These are phyloP conservation scores for Pouteria glomerata DNA, from an alignment of 148 eudicot genomes.

Conservation along the genomic window DNA sequence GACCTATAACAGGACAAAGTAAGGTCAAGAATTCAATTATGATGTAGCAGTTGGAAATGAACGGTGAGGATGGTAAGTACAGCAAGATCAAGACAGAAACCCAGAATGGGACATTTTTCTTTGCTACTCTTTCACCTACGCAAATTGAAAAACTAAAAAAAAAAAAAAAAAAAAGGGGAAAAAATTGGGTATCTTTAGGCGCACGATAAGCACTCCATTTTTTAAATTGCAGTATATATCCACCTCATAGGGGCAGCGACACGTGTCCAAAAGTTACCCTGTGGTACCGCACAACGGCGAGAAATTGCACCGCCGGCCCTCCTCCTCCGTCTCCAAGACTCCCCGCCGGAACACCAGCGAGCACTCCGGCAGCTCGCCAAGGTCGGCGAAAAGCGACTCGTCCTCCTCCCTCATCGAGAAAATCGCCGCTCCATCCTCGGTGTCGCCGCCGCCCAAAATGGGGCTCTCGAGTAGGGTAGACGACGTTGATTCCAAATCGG, in stretches of 20 bases:
- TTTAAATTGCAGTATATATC: slow-evolving; percentile 7
- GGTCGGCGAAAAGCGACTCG: slow-evolving; percentile 71
- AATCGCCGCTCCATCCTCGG: slow-evolving; percentile 15
- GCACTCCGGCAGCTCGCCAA: slow-evolving; percentile 91
- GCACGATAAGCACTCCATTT: slow-evolving; percentile 35
- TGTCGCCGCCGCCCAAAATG: slow-evolving; percentile 9
- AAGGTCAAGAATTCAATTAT: neutral
- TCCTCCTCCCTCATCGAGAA: slow-evolving; percentile 59
- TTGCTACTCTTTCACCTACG: slow-evolving; percentile 15
- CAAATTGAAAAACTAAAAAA: slow-evolving; percentile 7
- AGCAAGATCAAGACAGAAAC: slow-evolving; percentile 13
- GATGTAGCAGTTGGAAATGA: neutral
- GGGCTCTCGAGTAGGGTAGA: slow-evolving; percentile 34
- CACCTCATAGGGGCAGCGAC: slow-evolving; percentile 1
- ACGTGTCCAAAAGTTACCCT: slow-evolving; percentile 13
- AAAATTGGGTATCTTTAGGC: slow-evolving; percentile 33
- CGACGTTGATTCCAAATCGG: slow-evolving; percentile 34
- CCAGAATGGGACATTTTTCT: slow-evolving; percentile 15
- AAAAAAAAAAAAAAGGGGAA: neutral
- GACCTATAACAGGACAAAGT: too few species aligned
- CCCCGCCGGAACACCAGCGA: slow-evolving; percentile 58
- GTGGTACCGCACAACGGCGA: slow-evolving; percentile 50
- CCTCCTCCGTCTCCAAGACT: slow-evolving; percentile 17
- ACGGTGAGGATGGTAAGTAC: slow-evolving; percentile 7
- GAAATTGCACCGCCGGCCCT: slow-evolving; percentile 23